Evolutionary conservation across 345 rosid species (phyloP), one percentile per base, ranked within the genome.

Genomic region (Ricinus communis): DNA sequence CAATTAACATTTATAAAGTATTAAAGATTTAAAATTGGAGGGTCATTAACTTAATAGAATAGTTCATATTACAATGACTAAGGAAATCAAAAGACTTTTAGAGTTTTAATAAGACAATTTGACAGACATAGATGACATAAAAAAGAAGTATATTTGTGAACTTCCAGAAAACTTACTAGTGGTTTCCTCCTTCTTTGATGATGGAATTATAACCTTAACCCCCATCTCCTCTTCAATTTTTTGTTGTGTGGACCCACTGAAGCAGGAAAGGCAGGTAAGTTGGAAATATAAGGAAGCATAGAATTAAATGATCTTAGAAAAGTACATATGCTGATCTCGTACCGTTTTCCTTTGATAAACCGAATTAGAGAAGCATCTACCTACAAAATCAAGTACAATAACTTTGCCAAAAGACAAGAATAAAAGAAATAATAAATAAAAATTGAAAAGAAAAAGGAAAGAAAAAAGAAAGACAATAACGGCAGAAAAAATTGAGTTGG

Each of bases 341-440:
- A 95, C 98, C 86, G 83, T 87, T 81, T 87, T 77, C 96, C 98
- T 80, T 71, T 77, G 75, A 92, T 61, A 66, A 90, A 95, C 68
- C 75, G 88, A 72, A 95, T 70, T 55, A 92, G 80, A 75, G 99
- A 90, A 66, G 96, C 85, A 56, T 91, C 99, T 33, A 89, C 87
- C 99, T 95, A 80, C 76, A 73, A 61, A 65, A 41, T 28, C 55
- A 76, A 79, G 68, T 13, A 66, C 25, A 69, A 31, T 18, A 72
- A 68, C 59, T 46, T 68, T 71, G 53, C 33, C 40, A 54, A 58
- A 67, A 13, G 13, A 5, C 0, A 52, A 47, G n/a, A n/a, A n/a
- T n/a, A n/a, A n/a, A n/a, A n/a, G n/a, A n/a, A n/a, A n/a, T n/a
- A n/a, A n/a, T n/a, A n/a, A n/a, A n/a, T n/a, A 22, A 2, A 5